Evolutionary conservation across 2,329 filamentous ascomycete genomes (phyloP).

Genomic region (Monilinia polystroma): DNA sequence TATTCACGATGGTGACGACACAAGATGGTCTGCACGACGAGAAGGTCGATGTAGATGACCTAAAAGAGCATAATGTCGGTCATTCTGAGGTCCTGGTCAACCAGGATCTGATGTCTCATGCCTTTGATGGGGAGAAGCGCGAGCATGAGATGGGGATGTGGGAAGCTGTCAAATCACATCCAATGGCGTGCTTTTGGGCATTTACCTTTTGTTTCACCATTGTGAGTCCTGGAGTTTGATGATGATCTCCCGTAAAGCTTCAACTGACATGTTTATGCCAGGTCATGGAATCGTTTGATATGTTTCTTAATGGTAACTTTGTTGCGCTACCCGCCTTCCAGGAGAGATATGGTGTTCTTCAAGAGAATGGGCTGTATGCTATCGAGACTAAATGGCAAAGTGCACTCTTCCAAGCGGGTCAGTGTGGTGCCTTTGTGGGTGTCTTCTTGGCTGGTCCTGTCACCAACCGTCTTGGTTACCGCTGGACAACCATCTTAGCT

Average conservation of each 20-base stretch:
- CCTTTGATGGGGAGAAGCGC: conserved; percentile 51
- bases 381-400: conserved; percentile 58
- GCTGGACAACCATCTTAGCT: conserved; percentile 55
- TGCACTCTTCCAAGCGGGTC: conserved; percentile 55
- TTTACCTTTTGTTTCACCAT: conserved; percentile 57
- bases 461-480: conserved; percentile 58
- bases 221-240: conserved; percentile 40
- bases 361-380: conserved; percentile 33
- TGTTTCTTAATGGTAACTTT: conserved; percentile 62
- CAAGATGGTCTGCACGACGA: background rate
- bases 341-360: background rate
- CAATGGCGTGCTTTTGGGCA: conserved; percentile 54
- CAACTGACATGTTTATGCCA: conserved; percentile 35
- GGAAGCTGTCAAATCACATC: conserved; percentile 52
- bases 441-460: conserved; percentile 60
- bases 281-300: conserved; percentile 64
- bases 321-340: conserved; percentile 51
- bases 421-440: conserved; percentile 58
- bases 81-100: background rate
- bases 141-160: conserved; percentile 52
- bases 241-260: conserved; percentile 12
- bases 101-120: conserved; percentile 19
- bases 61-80: background rate
- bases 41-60: background rate
- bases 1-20: background rate